A percentile compares a stretch with the other conserved stretches of the same genome.
Conservation (phyloP, 78 protist species). For the Capsaspora owczarzaki region DNA sequence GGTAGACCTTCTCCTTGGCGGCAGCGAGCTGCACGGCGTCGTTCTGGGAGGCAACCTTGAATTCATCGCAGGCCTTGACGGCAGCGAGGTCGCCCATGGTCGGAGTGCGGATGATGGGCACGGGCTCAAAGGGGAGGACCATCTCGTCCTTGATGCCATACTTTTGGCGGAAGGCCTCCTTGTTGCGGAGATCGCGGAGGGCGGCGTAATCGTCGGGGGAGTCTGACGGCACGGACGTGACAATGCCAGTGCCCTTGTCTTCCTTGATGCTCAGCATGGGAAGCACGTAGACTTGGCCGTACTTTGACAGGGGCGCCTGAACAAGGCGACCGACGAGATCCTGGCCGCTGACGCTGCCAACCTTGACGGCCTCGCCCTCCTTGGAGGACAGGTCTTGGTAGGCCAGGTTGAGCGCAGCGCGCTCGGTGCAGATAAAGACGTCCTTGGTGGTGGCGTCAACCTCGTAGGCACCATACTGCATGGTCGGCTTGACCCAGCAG, state of each 20-base stretch:
- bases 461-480: constrained; percentile 84
- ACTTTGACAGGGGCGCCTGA: constrained; percentile 74
- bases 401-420: constrained; percentile 82
- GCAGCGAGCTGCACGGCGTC: constrained; percentile 66
- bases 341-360: constrained; percentile 60
- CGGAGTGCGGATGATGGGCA: constrained; percentile 83
- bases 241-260: constrained; percentile 90
- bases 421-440: constrained; percentile 68
- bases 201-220: constrained; percentile 98
- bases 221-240: constrained; percentile 93
- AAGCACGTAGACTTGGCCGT: constrained; percentile 71
- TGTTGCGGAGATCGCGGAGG: constrained; percentile 76
- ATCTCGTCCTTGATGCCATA: constrained; percentile 64
- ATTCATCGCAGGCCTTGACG: neutral
- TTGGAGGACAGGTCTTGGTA: constrained; percentile 69
- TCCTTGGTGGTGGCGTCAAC: constrained; percentile 40
- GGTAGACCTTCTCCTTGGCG: constrained; percentile 88
- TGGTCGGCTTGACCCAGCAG: constrained; percentile 92
- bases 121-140: constrained; percentile 72
- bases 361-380: constrained; percentile 41
- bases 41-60: constrained; percentile 47
- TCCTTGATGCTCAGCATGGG: constrained; percentile 86
- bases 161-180: constrained; percentile 68
- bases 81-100: constrained; percentile 36
- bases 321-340: constrained; percentile 81